Conservation (phyloP, 495 filamentous ascomycete species). For the Gamarada debralockiae region DNA sequence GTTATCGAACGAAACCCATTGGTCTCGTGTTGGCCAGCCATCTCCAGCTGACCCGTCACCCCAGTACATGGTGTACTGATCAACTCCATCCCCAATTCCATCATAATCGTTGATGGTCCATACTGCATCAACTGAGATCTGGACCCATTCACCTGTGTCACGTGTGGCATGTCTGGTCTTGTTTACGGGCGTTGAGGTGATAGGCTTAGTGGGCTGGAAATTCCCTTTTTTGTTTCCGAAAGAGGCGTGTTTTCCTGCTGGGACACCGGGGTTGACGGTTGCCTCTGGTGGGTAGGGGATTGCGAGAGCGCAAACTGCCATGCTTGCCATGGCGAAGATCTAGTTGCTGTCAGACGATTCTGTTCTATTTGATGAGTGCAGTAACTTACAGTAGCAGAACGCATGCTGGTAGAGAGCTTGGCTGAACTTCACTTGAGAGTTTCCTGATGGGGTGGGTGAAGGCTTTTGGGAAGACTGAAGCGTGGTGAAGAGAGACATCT, state of each 20-base stretch:
- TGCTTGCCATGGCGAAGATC: not conserved
- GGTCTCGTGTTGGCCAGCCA: constrained; percentile 21
- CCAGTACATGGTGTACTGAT: constrained; percentile 6
- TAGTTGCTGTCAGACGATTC: not conserved
- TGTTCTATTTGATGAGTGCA: no score
- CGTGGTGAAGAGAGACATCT: no score
- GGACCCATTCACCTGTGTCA: no score
- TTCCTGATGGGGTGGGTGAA: no score
- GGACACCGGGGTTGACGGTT: not conserved
- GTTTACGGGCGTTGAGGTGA: no score
- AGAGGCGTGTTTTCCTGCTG: not conserved
- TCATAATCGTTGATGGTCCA: not conserved
- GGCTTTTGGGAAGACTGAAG: no score
- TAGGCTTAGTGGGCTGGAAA: not conserved
- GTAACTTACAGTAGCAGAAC: no score
- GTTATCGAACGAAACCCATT: constrained; percentile 20
- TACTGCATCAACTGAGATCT: not conserved
- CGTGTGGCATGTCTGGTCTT: no score
- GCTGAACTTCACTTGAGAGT: no score
- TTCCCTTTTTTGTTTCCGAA: constrained; percentile 3
- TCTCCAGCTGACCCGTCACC: constrained; percentile 16
- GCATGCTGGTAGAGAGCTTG: no score
- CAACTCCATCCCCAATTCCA: not conserved
- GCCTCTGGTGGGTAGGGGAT: constrained; percentile 1
- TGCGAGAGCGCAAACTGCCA: not conserved